Evolutionary conservation across 345 rosid species (phyloP), one percentile per base, ranked within the genome.

Genomic region (Psidium friedrichsthalianum): DNA sequence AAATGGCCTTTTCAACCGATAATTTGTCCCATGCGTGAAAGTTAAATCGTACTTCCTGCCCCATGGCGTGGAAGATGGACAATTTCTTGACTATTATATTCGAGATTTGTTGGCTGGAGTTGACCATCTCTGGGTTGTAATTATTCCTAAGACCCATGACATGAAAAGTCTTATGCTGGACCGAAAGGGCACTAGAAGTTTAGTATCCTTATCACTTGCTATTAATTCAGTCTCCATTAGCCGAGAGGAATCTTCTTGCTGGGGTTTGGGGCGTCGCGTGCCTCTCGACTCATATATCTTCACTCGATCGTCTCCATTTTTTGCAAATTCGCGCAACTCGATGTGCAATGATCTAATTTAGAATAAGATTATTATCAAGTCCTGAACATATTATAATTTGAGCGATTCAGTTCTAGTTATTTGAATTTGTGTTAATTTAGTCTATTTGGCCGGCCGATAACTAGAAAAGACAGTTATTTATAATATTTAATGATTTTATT

Each of bases 241-340:
- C 57, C n/a, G n/a, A 22, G 47, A 36, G 78, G 47, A 36, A n/a
- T 14, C 15, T 32, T 64, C 24, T 64, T 18, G 42, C 4, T 64
- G 47, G 24, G 52, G n/a, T 3, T 11, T 51, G 3, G 52, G 52
- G 51, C 14, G 52, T 51, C 14, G 52, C 11, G 52, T 51, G 25
- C 25, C 14, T 36, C 76, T 64, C 1, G 0, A 64, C 76, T 64
- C 5, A 2, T 69, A 69, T 21, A 1, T 18, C 25, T 12, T 69
- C 0, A n/a, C 6, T 25, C 13, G 13, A 69, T 0, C 3, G 7
- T 16, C 47, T 8, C 1, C 42, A 3, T 36, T 32, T n/a, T 18
- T 69, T 22, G 21, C 8, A 15, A 8, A n/a, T n/a, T 32, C 0
- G 47, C 2, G 24, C 78, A 69, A 8, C 13, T 69, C 36, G 47